These are phyloP conservation scores for Suhomyces tanzawaensis DNA, from an alignment of 805 yeast genomes.

Conservation along the genomic window DNA sequence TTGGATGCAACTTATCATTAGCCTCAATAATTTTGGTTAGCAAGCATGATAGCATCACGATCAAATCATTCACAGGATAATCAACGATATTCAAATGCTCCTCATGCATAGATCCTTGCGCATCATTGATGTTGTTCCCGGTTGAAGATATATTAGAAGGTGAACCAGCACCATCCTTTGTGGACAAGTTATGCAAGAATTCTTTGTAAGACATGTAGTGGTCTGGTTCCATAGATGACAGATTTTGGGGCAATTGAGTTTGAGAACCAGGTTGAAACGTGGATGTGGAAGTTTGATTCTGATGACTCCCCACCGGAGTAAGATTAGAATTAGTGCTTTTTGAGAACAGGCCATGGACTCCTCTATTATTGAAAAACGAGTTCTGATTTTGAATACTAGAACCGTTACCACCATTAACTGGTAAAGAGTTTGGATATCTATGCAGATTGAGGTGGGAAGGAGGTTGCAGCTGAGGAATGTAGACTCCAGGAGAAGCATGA, in stretches of 20 bases:
- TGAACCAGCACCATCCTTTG: constrained; percentile 13
- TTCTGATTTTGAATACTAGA: not conserved
- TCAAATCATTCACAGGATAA: constrained; percentile 75
- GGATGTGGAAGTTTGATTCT: too few species aligned
- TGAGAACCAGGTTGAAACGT: too few species aligned
- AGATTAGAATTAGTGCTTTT: too few species aligned
- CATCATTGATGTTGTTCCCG: constrained; percentile 2
- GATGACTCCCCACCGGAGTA: too few species aligned
- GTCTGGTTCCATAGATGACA: constrained; percentile 28
- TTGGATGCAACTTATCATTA: constrained; percentile 79
- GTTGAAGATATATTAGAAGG: not conserved
- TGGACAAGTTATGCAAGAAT: constrained; percentile 30
- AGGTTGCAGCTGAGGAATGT: constrained; percentile 18
- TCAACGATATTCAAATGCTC: constrained; percentile 75
- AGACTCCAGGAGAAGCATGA: constrained; percentile 25
- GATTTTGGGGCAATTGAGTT: too few species aligned
- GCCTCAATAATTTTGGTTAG: constrained; percentile 86
- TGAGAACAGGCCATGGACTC: too few species aligned
- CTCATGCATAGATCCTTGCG: constrained; percentile 23
- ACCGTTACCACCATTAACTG: constrained; percentile 3
- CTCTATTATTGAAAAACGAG: not conserved
- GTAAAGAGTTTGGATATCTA: constrained; percentile 9
- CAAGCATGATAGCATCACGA: constrained; percentile 81
- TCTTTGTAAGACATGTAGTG: constrained; percentile 44
- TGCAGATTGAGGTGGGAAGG: constrained; percentile 7